Conservation (phyloP, 345 rosid species). For the Trapa incisa region DNA sequence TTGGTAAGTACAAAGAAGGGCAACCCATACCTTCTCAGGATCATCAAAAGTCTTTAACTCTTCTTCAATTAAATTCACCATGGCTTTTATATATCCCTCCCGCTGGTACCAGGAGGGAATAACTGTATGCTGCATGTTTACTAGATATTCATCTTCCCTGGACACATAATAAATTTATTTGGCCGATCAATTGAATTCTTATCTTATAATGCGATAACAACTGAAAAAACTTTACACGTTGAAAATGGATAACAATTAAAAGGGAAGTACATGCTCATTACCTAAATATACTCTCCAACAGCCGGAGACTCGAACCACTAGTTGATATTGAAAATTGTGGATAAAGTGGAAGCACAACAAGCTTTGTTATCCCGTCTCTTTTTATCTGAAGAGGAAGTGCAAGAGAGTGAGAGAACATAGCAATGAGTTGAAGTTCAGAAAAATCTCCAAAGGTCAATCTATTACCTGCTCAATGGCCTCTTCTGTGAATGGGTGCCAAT, state of each 20-base stretch:
- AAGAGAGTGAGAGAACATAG: not conserved
- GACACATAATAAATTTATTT: constrained; percentile 12
- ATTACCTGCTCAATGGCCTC: constrained; percentile 94
- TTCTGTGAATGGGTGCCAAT: constrained; percentile 99
- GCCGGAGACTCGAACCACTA: constrained; percentile 96
- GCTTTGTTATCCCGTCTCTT: constrained; percentile 77
- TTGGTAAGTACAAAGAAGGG: not conserved
- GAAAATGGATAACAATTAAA: not conserved
- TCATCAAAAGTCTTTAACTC: constrained; percentile 54
- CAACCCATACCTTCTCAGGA: constrained; percentile 51
- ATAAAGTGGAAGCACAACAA: constrained; percentile 95
- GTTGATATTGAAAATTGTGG: constrained; percentile 99
- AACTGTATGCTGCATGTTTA: constrained; percentile 96
- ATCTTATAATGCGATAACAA: not conserved
- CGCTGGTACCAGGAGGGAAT: constrained; percentile 99
- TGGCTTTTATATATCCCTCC: constrained; percentile 85
- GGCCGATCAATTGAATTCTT: constrained; percentile 13
- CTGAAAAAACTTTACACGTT: not conserved
- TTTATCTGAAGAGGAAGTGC: constrained; percentile 44
- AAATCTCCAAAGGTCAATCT: not conserved
- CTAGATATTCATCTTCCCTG: constrained; percentile 97
- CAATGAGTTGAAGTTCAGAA: no score
- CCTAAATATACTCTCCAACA: constrained; percentile 89
- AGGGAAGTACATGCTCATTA: constrained; percentile 16
- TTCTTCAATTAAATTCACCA: constrained; percentile 68